Evolutionary conservation across 1,139 yeast species (phyloP), one percentile per base, ranked within the genome.

Genomic region (Kodamaea derodonti): DNA sequence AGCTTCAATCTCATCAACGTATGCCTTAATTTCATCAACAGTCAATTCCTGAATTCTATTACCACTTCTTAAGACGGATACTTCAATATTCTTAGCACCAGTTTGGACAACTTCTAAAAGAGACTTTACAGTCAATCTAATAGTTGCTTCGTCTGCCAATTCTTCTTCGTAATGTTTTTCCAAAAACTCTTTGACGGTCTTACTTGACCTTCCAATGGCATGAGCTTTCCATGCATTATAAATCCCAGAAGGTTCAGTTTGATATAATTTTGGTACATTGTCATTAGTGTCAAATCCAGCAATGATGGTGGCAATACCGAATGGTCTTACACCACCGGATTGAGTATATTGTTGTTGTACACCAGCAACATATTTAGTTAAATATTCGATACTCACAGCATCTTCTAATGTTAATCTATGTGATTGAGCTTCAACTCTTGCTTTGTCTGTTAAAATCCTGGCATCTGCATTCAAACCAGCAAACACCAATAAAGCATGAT

Each of bases 221-320:
- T 87, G 94, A 14, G 98, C 97, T 60, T 90, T 87, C 98, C 98
- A 92, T n/a, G 97, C 95, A 37, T 95, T 87, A 58, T 84, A 92
- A 46, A 92, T 94, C 20, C 99, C 99, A 30, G 95, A 84, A 30
- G 98, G 98, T 60, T 92, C 99, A 14, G 98, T 92, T 62, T 86
- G 95, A 63, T 83, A 92, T 49, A 94, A 74, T 57, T 78, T 80
- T 31, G 98, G 97, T 26, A 72, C 75, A 16, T 63, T 65, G 59
- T 87, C 96, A 51, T 84, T 82, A 37, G 83, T 81, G 63, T 94
- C 97, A 53, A 92, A 92, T 1, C 98, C 98, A 20, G 95, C 96
- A 58, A 92, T 84, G 48, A 92, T 71, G 22, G 97, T 92, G 37
- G 97, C 84, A 48, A 94, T 85, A 40, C 98, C 96, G 59, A 87